Conservation (phyloP, 164 flowering plant species). For the Annona cherimola region DNA sequence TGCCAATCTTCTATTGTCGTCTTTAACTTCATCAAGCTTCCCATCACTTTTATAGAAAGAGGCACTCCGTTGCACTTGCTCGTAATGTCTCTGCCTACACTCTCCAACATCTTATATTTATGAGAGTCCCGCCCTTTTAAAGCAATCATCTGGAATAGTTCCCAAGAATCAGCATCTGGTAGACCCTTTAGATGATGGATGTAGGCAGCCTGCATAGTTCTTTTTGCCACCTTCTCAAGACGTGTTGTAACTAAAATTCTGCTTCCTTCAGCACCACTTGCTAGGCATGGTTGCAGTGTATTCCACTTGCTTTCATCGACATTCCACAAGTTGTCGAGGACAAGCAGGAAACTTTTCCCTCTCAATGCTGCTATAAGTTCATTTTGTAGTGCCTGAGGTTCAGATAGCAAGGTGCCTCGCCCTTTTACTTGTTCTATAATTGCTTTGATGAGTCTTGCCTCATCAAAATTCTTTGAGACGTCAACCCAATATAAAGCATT, state of each 20-base stretch:
- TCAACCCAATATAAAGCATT: constrained; percentile 3
- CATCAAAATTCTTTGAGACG: constrained; percentile 4
- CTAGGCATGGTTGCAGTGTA: background rate
- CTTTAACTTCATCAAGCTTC: background rate
- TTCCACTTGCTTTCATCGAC: constrained; percentile 1
- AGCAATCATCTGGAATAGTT: background rate
- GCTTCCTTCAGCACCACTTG: constrained; percentile 5
- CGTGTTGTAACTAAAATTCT: constrained; percentile 15
- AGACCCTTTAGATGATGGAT: background rate
- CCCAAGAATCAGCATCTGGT: constrained; percentile 4
- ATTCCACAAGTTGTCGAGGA: constrained; percentile 9
- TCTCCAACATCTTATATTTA: background rate
- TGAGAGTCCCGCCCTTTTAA: background rate
- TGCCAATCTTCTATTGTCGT: constrained; percentile 4
- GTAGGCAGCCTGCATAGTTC: background rate
- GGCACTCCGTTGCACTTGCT: background rate
- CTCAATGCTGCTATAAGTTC: background rate
- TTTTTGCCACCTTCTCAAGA: background rate
- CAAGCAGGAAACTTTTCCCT: background rate
- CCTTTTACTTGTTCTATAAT: background rate
- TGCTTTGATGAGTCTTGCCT: background rate
- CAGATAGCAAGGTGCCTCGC: no score
- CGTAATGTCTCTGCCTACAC: background rate
- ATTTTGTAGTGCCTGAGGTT: background rate
- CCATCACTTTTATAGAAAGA: background rate